A percentile compares a stretch with the other conserved stretches of the same genome.
phyloP scores from a whole-genome alignment of 495 filamentous ascomycete species.

The Aspergillus ostianus region DNA sequence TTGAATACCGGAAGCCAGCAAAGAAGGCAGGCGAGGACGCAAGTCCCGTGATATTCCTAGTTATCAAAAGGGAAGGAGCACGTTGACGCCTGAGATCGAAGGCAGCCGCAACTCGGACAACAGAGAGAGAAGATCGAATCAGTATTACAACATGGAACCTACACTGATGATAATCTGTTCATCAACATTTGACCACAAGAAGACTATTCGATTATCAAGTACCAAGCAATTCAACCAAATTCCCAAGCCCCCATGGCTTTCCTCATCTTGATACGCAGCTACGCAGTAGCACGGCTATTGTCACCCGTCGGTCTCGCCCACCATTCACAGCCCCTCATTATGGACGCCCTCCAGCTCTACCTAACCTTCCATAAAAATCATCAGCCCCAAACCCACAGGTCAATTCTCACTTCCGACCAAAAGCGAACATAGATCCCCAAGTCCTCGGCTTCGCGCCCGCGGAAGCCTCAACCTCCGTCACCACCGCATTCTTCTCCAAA shows the following conservation, averaged over 20 bases:
- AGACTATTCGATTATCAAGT: no score
- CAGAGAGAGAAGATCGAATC: no score
- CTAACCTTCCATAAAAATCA: not conserved
- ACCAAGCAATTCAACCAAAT: no score
- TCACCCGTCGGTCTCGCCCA: no score
- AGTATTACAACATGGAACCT: no score
- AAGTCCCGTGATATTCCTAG: not conserved
- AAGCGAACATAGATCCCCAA: constrained; percentile 13
- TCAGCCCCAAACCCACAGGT: not conserved
- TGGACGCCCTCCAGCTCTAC: no score
- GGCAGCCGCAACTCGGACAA: not conserved
- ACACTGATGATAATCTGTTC: no score
- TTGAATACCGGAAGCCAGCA: not conserved
- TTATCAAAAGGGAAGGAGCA: not conserved
- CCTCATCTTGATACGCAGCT: no score
- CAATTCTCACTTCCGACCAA: constrained; percentile 4
- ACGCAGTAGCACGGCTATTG: no score
- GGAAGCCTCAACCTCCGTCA: not conserved
- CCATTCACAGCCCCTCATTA: no score
- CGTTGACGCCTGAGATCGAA: not conserved
- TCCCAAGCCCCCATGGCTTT: no score
- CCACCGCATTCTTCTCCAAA: constrained; percentile 17
- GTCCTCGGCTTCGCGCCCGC: constrained; percentile 4
- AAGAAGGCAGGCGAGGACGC: not conserved
- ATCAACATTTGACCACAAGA: no score